Percentiles rank a stretch among this genome's conserved stretches.
Conservation (phyloP, 1,139 yeast genomes). For the Kodamaea fungicola region DNA sequence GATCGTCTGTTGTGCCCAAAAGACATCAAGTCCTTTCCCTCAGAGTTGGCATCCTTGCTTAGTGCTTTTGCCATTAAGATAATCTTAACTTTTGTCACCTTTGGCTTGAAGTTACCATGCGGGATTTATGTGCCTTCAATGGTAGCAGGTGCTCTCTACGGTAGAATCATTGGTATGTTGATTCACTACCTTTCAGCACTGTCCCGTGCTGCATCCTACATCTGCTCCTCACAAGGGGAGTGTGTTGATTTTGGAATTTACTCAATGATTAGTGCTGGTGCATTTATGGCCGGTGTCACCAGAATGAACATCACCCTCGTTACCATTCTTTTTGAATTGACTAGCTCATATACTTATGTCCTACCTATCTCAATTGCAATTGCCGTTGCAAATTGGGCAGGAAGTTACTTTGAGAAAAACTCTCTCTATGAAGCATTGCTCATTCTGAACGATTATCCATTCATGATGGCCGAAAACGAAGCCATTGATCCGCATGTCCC, state of each 20-base stretch:
- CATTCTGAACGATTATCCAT: constrained; percentile 53
- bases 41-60: constrained; percentile 32
- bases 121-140: constrained; percentile 70
- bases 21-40: constrained; percentile 23
- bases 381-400: constrained; percentile 59
- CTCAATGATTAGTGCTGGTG: constrained; percentile 65
- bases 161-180: constrained; percentile 50
- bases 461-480: constrained; percentile 42
- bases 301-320: constrained; percentile 64
- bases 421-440: constrained; percentile 53
- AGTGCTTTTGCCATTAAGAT: constrained; percentile 48
- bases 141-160: constrained; percentile 67
- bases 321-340: constrained; percentile 56
- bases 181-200: constrained; percentile 37
- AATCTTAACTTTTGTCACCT: constrained; percentile 49
- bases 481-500: constrained; percentile 32
- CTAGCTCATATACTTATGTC: constrained; percentile 59
- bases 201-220: constrained; percentile 10
- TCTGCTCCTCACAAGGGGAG: constrained; percentile 17
- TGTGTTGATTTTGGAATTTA: constrained; percentile 60
- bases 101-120: constrained; percentile 62
- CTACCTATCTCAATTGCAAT: constrained; percentile 57
- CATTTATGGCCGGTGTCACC: constrained; percentile 67
- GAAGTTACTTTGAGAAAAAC: constrained; percentile 49
- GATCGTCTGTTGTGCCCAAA: constrained; percentile 44